Evolutionary conservation across 176 grass and related monocot genomes (phyloP).

Genomic region (Echinochloa phyllopogon): DNA sequence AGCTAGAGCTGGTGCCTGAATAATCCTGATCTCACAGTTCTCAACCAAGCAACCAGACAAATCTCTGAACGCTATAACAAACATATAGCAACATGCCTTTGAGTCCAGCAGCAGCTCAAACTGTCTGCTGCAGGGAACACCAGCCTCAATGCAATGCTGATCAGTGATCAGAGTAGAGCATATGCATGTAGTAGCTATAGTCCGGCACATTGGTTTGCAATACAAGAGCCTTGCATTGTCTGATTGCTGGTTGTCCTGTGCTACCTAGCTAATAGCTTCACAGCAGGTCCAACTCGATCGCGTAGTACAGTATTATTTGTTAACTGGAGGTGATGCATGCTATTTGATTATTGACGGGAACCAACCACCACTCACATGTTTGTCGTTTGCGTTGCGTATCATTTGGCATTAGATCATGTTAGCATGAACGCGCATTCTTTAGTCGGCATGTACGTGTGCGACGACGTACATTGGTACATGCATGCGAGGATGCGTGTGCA

Average conservation of each 20-base stretch:
- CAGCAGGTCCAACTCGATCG: not conserved
- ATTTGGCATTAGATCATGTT: not conserved
- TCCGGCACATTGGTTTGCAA: slow-evolving; percentile 9
- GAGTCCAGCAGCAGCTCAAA: slow-evolving; percentile 30
- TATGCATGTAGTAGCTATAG: no score
- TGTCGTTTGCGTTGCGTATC: not conserved
- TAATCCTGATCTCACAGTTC: not conserved
- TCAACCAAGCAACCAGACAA: not conserved
- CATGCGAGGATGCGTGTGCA: not conserved
- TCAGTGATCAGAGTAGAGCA: not conserved
- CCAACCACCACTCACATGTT: slow-evolving; percentile 19
- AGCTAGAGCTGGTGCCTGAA: not conserved
- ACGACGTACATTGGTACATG: not conserved
- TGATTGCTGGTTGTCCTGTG: not conserved
- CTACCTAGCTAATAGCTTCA: not conserved
- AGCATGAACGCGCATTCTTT: not conserved
- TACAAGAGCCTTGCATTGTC: not conserved
- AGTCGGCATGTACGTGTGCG: not conserved
- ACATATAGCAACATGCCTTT: slow-evolving; percentile 25
- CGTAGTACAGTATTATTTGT: not conserved
- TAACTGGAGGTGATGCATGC: not conserved
- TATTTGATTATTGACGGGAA: not conserved
- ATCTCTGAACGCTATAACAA: not conserved
- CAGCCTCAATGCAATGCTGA: not conserved
- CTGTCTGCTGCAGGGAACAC: not conserved